A percentile compares a stretch with the other conserved stretches of the same genome.
phyloP scores from a whole-genome alignment of 2,329 filamentous ascomycete genomes.

The Plenodomus tracheiphilus region DNA sequence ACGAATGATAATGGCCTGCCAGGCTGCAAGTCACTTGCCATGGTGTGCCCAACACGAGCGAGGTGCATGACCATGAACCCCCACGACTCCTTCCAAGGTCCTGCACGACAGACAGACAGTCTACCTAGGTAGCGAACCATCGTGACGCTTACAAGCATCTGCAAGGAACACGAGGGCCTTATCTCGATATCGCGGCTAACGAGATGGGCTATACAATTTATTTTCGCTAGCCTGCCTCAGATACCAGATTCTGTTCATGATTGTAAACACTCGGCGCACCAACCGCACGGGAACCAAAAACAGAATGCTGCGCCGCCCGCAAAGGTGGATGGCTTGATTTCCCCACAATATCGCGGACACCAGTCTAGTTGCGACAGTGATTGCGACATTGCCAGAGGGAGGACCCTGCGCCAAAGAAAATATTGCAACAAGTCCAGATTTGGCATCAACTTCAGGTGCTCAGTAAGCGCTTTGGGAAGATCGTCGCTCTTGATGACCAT shows the following conservation, averaged over 20 bases:
- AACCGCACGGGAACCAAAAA: slow-evolving; percentile 15
- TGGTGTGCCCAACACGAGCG: slow-evolving; percentile 12
- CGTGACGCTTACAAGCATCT: slow-evolving; percentile 21
- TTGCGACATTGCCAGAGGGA: slow-evolving; percentile 23
- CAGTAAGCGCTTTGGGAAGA: background rate
- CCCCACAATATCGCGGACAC: slow-evolving; percentile 28
- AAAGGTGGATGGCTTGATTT: slow-evolving; percentile 14
- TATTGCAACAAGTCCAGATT: slow-evolving; percentile 3
- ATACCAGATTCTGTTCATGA: background rate
- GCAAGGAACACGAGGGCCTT: slow-evolving; percentile 30
- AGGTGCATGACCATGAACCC: slow-evolving; percentile 21
- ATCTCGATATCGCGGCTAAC: slow-evolving; percentile 14
- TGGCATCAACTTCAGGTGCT: slow-evolving; percentile 10
- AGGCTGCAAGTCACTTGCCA: slow-evolving; percentile 36
- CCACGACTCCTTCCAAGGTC: slow-evolving; percentile 31
- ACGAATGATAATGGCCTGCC: slow-evolving; percentile 9
- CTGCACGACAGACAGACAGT: slow-evolving; percentile 12
- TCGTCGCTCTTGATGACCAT: background rate
- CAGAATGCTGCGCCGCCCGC: slow-evolving; percentile 11
- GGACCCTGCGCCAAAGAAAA: slow-evolving; percentile 17
- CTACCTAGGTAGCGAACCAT: slow-evolving; percentile 15
- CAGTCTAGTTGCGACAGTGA: slow-evolving; percentile 24
- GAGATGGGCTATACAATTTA: slow-evolving; percentile 1
- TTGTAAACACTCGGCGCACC: slow-evolving; percentile 5
- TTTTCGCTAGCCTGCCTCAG: background rate